Base-by-base conservation (phyloP, 345 rosid genomes). In the Euphorbia pulcherrima region DNA sequence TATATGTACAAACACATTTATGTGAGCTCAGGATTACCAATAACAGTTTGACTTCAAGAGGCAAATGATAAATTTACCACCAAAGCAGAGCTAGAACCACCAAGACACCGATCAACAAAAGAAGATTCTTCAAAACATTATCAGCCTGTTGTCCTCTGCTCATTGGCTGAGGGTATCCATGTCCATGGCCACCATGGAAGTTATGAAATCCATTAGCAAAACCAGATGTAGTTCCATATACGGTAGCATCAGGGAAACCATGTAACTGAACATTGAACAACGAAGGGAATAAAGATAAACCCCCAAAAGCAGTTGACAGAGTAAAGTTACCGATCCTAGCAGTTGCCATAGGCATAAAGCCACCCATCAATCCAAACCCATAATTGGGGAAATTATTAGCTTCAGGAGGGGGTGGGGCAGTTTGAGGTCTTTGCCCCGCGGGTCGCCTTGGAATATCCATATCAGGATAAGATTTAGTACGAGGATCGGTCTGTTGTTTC, bases 351-450 rank as follows among this genome's bases (percentile, higher is more conserved):
- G 99, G 99, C 35, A 89, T 87, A 70, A 92, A 89, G 50, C 97
- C 96, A 63, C 97, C 97, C 73, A 90, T 74, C 23, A 90, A 88
- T 39, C 98, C 91, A 56, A 83, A 78, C 4, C 92, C 95, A 54
- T 87, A 90, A 28, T 76, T 93, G 47, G 80, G 82, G 79, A 92
- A 87, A 33, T 88, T 83, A 69, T 84, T 88, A 0, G 93, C 84
- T 20, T 87, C 96, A 0, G 90, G 96, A 6, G 90, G 96, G 5
- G 96, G 90, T 59, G 88, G 93, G 53, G 97, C 97, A 3, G 99
- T 95, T 71, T 92, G 96, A 8, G 99, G 99, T 66, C 97, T 90
- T 86, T 90, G 99, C 40, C 99, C 99, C 6, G 96, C 66, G 0
- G 99, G 99, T 64, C 97, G 99, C 70, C 84, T 85, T 0, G 99